Evolutionary conservation across 768 basidiomycete genomes (phyloP), one percentile per base, ranked within the genome.

Genomic region (Trametes maxima): DNA sequence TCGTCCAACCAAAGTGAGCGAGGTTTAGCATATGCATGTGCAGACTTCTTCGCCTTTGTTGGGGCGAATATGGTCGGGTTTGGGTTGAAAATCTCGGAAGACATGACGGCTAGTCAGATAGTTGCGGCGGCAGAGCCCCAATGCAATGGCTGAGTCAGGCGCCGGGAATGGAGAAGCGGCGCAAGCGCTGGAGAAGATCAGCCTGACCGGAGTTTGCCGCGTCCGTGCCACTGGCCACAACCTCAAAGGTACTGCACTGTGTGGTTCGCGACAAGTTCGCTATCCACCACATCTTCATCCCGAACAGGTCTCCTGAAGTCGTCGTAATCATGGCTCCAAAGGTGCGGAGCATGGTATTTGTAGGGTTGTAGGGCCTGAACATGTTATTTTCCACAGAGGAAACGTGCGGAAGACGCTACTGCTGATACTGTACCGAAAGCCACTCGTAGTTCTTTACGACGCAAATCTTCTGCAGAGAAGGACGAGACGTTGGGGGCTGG

Each of bases 61-160:
- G 85, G 74, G 0, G 77, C 72, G 72, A 94, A 91, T 40, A 98
- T 79, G 12, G 85, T 88, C 1, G 96, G 96, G 74, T 98, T 98
- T 17, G 90, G 90, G 74, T 98, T 98, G 81, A 87, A 92, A 54
- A 88, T 75, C 71, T 87, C 85, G 63, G 65, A 61, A n/a, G 64
- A 64, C 65, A 67, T 67, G 37, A 67, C 56, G 24, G 56, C n/a
- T n/a, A n/a, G n/a, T n/a, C n/a, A n/a, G n/a, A n/a, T 47, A 14
- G 48, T 43, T 19, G n/a, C n/a, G n/a, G n/a, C n/a, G n/a, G n/a
- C n/a, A n/a, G n/a, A n/a, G n/a, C n/a, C n/a, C n/a, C n/a, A n/a
- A n/a, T n/a, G n/a, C n/a, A n/a, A n/a, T n/a, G n/a, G 50, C 51
- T 58, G 57, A 54, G 25, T 63, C 61, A 62, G 46, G 45, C 60